A percentile compares a stretch with the other conserved stretches of the same genome.
These are phyloP conservation scores for Lactifluus subvellereus DNA, from an alignment of 768 basidiomycete species.

Conservation along the genomic window DNA sequence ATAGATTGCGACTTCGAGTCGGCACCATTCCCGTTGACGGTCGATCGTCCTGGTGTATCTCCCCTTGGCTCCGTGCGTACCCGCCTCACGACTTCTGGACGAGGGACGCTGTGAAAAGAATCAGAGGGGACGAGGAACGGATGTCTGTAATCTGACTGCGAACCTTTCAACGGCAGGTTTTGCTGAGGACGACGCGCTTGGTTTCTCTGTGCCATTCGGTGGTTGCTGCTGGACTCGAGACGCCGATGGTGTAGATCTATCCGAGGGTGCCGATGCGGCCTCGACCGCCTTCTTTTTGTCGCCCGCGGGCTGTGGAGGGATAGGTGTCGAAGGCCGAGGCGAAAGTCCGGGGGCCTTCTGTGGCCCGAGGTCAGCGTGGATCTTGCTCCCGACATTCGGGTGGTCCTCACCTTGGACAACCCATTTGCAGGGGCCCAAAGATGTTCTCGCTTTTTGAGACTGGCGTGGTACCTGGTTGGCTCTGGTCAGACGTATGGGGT, in stretches of 20 bases:
- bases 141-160: conserved; percentile 8
- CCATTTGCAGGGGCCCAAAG: conserved; percentile 41
- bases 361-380: background rate
- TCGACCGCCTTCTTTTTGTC: conserved; percentile 29
- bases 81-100: conserved; percentile 75
- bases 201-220: conserved; percentile 30
- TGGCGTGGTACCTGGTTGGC: conserved; percentile 56
- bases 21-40: conserved; percentile 29
- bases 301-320: conserved; percentile 16
- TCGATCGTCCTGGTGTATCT: conserved; percentile 31
- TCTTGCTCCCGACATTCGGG: background rate
- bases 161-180: conserved; percentile 68
- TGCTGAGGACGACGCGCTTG: conserved; percentile 34
- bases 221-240: conserved; percentile 48
- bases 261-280: conserved; percentile 17
- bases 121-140: conserved; percentile 12
- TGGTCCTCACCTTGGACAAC: conserved; percentile 32
- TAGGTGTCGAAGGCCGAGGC: conserved; percentile 14
- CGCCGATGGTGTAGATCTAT: conserved; percentile 41
- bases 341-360: conserved; percentile 18
- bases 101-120: conserved; percentile 48
- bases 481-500: conserved; percentile 7
- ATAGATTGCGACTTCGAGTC: conserved; percentile 16
- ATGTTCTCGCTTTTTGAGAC: conserved; percentile 66
- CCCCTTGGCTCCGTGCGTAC: conserved; percentile 37